Evolutionary conservation across 75 land plant genomes (phyloP), one percentile per base, ranked within the genome.

Genomic region (Picea sitchensis): DNA sequence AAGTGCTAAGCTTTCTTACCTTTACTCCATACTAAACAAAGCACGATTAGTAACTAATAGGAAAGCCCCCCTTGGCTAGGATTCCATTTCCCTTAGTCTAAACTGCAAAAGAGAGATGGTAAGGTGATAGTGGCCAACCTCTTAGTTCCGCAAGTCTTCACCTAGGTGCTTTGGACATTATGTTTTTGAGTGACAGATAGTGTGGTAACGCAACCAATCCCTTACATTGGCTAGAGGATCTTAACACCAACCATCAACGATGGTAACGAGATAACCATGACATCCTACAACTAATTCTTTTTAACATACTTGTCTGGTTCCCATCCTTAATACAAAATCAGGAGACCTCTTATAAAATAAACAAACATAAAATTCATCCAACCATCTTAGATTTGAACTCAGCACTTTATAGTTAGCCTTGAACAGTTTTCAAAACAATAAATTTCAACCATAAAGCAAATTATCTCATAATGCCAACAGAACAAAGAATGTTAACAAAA

Each of bases 381-480:
- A 21, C n/a, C n/a, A 18, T 61, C 9, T n/a, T 6, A 20, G n/a
- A 20, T 61, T 61, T 20, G 23, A 20, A 18, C 8, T 20, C 23
- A 8, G 2, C 63, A 20, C 9, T 20, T 61, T 61, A 7, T 21
- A 20, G 2, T 15, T 72, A 20, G 3, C 34, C 36, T 6, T 13
- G n/a, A 65, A 41, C 56, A 51, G 56, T 51, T 51, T 51, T 51
- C 11, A 51, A 75, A 59, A 26, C 59, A 18, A 54, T 34, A 21
- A 36, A 18, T 38, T 81, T 34, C 54, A 78, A 11, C 3, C 31
- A 12, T 12, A 5, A 61, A 80, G 57, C n/a, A 76, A 76, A 80
- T 59, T 68, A 31, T 58, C 4, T 56, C 59, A 11, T 32, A 59
- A 80, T 57, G 30, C 23, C 68, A 26, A 78, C 21, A 34, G n/a